Evolutionary conservation across 2,329 filamentous ascomycete species (phyloP).

Genomic region (Colletotrichum eleusines): DNA sequence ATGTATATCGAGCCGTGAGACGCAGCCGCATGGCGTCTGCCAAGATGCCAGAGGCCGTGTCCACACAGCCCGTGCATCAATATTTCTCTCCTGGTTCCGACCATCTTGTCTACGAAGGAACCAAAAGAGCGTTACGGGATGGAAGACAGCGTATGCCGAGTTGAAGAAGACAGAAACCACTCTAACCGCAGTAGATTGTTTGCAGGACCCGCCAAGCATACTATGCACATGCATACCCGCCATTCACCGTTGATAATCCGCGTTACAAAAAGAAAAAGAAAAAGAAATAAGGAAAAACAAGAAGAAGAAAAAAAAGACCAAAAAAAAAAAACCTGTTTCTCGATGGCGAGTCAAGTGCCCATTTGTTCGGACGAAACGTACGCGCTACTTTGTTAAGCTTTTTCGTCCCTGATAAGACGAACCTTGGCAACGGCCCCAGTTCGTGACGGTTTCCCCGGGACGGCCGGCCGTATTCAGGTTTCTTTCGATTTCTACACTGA

Average conservation of each 20-base stretch:
- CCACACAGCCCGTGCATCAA: not conserved
- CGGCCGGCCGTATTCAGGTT: not conserved
- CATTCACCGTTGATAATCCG: not conserved
- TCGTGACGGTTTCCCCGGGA: no score
- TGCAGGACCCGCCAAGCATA: no score
- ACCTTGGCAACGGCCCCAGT: not conserved
- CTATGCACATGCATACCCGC: no score
- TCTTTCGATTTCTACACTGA: not conserved
- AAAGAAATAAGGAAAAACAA: no score
- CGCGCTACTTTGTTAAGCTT: not conserved
- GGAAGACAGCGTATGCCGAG: not conserved
- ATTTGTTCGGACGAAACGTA: not conserved
- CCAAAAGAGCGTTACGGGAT: not conserved
- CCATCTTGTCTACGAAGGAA: not conserved
- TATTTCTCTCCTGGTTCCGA: not conserved
- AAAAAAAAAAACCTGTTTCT: not conserved
- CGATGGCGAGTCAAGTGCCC: not conserved
- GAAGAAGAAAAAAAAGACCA: no score
- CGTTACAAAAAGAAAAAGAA: no score
- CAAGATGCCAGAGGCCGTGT: not conserved
- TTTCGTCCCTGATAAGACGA: not conserved
- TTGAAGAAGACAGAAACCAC: not conserved
- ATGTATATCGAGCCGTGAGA: no score
- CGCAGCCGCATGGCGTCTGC: no score
- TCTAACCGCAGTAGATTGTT: no score